Evolutionary conservation across 1,139 yeast species (phyloP).

Genomic region (Kodamaea anthophila): DNA sequence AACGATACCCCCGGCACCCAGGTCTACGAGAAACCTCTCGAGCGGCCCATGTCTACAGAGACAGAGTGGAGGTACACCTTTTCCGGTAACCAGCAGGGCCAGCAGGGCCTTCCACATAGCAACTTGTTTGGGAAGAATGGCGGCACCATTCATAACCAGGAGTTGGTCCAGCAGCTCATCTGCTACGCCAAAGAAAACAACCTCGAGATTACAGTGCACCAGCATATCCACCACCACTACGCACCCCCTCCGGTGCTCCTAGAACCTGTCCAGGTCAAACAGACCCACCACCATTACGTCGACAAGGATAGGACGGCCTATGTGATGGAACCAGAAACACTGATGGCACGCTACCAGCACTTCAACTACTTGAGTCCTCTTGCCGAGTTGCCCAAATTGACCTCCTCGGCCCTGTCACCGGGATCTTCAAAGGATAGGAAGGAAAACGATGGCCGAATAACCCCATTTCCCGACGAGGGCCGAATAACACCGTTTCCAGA

Average conservation of each 20-base stretch:
- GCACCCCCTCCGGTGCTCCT: conserved; percentile 25
- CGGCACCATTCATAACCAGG: conserved; percentile 48
- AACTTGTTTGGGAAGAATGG: conserved; percentile 15
- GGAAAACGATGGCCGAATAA: conserved; percentile 21
- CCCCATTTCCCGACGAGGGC: too few species aligned
- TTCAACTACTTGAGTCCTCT: conserved; percentile 69
- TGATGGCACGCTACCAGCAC: conserved; percentile 56
- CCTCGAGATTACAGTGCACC: conserved; percentile 69
- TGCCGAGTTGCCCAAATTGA: conserved; percentile 64
- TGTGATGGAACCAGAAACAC: conserved; percentile 48
- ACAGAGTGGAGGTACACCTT: conserved; percentile 34
- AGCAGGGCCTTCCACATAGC: conserved; percentile 10
- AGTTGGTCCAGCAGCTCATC: conserved; percentile 50
- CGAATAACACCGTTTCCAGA: conserved; percentile 7
- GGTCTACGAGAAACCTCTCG: background rate
- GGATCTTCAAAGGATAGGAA: conserved; percentile 12
- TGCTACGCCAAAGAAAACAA: conserved; percentile 57
- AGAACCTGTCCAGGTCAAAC: conserved; percentile 5
- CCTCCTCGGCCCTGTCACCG: conserved; percentile 47
- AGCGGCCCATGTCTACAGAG: conserved; percentile 6
- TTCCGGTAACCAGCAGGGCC: conserved; percentile 10
- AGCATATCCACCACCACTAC: conserved; percentile 74
- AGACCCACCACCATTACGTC: conserved; percentile 7
- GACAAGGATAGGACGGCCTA: conserved; percentile 1
- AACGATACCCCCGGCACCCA: background rate